Evolutionary conservation across 2,329 filamentous ascomycete genomes (phyloP).

Genomic region (Hypoxylon sp.): DNA sequence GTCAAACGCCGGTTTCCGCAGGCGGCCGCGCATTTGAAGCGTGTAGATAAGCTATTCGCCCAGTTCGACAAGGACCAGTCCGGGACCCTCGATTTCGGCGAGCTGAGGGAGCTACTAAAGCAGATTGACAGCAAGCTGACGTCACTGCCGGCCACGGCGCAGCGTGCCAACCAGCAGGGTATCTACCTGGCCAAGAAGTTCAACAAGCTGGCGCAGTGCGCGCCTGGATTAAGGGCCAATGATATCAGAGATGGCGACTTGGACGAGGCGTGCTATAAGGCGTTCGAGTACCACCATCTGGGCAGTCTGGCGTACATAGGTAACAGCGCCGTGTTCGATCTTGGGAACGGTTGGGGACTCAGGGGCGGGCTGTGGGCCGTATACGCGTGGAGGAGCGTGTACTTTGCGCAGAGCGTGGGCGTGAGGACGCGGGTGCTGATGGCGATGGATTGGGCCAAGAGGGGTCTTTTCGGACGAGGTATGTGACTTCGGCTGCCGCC

Average conservation of each 20-base stretch:
- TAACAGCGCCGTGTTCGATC: conserved; percentile 95
- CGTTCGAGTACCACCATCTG: conserved; percentile 93
- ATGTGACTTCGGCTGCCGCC: conserved; percentile 56
- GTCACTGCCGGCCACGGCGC: conserved; percentile 92
- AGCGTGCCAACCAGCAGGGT: conserved; percentile 96
- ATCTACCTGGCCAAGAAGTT: conserved; percentile 93
- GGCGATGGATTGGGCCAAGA: conserved; percentile 99
- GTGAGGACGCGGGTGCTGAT: conserved; percentile 87
- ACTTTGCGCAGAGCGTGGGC: conserved; percentile 98
- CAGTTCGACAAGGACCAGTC: conserved; percentile 94
- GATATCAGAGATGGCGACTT: conserved; percentile 89
- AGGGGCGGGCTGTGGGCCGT: conserved; percentile 90
- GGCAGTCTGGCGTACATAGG: conserved; percentile 95
- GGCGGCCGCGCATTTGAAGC: conserved; percentile 85
- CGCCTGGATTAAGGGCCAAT: conserved; percentile 81
- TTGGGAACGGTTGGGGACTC: conserved; percentile 80
- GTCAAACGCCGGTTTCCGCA: conserved; percentile 94
- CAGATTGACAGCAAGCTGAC: conserved; percentile 97
- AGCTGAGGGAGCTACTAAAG: conserved; percentile 86
- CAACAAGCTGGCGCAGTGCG: conserved; percentile 85
- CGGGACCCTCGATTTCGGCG: conserved; percentile 93
- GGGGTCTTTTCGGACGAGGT: conserved; percentile 96
- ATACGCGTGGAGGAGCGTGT: conserved; percentile 95
- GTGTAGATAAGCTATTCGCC: conserved; percentile 90
- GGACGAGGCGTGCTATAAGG: conserved; percentile 91